A percentile compares a stretch with the other conserved stretches of the same genome.
phyloP scores from a whole-genome alignment of 176 grass and related monocot genomes.

The Ampelocalamus luodianensis region DNA sequence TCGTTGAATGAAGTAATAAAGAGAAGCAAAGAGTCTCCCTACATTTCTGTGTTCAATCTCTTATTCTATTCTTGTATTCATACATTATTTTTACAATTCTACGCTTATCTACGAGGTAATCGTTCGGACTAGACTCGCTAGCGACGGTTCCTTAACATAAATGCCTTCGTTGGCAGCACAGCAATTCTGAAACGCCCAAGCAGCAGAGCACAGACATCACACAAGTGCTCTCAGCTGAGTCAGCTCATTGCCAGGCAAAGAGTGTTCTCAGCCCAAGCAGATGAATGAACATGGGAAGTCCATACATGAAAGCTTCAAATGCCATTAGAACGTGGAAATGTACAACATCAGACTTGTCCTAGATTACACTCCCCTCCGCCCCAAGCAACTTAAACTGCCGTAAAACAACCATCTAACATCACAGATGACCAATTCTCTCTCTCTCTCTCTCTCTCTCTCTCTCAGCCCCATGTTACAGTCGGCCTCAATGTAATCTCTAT shows the following conservation, averaged over 20 bases:
- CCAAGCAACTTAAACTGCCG: not conserved
- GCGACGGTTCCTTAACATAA: too few species aligned
- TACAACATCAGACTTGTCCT: slow-evolving; percentile 9
- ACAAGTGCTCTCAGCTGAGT: not conserved
- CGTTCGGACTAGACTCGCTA: too few species aligned
- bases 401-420: not conserved
- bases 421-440: not conserved
- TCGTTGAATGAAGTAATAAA: too few species aligned
- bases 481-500: not conserved
- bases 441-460: too few species aligned
- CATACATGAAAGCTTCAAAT: slow-evolving; percentile 23
- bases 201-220: too few species aligned
- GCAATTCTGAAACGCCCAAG: not conserved
- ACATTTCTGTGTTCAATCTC: too few species aligned
- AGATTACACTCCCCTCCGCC: slow-evolving; percentile 1
- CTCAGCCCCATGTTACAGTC: not conserved
- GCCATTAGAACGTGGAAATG: slow-evolving; percentile 26
- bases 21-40: too few species aligned
- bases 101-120: too few species aligned
- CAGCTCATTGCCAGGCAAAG: not conserved
- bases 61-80: too few species aligned
- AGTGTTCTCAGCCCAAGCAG: not conserved
- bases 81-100: too few species aligned
- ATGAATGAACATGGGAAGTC: not conserved
- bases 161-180: not conserved